Percentiles rank a stretch among this genome's conserved stretches.
phyloP scores from a whole-genome alignment of 768 basidiomycete species.

The Suillus occidentalis region DNA sequence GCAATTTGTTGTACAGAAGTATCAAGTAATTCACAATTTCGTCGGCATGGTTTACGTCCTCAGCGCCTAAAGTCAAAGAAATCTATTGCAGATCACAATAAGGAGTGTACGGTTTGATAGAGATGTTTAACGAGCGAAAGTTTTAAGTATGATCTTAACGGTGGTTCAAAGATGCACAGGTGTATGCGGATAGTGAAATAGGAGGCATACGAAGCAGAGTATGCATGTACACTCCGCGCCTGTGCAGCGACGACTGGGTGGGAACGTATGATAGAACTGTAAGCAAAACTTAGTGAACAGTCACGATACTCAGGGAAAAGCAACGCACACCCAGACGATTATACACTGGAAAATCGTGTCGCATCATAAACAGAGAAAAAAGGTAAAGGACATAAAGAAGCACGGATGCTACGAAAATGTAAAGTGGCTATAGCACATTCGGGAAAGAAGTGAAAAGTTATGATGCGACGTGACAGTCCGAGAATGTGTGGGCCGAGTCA shows the following conservation, averaged over 20 bases:
- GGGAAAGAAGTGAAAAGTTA: slow-evolving; percentile 16
- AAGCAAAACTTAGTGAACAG: slow-evolving; percentile 11
- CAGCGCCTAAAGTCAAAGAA: background rate
- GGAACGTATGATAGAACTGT: slow-evolving; percentile 27
- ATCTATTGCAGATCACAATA: slow-evolving; percentile 28
- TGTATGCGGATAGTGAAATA: slow-evolving; percentile 12
- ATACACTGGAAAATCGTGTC: slow-evolving; percentile 33
- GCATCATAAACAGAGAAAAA: slow-evolving; percentile 33
- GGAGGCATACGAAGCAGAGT: slow-evolving; percentile 17
- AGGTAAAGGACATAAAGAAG: background rate
- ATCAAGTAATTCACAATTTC: background rate
- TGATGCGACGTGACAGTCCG: slow-evolving; percentile 36
- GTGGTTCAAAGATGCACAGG: slow-evolving; percentile 9
- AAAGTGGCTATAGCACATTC: slow-evolving; percentile 25
- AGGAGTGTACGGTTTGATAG: slow-evolving; percentile 29
- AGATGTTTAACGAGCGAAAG: slow-evolving; percentile 24
- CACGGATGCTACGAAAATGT: background rate
- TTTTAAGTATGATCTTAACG: slow-evolving; percentile 20
- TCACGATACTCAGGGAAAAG: background rate
- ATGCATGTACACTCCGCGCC: slow-evolving; percentile 25
- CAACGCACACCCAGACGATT: slow-evolving; percentile 26
- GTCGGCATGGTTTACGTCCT: background rate
- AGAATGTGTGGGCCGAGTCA: slow-evolving; percentile 24
- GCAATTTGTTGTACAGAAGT: background rate
- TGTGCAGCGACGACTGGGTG: slow-evolving; percentile 12